Conservation (phyloP, 306 rosid genomes). For the Vigna radiata region DNA sequence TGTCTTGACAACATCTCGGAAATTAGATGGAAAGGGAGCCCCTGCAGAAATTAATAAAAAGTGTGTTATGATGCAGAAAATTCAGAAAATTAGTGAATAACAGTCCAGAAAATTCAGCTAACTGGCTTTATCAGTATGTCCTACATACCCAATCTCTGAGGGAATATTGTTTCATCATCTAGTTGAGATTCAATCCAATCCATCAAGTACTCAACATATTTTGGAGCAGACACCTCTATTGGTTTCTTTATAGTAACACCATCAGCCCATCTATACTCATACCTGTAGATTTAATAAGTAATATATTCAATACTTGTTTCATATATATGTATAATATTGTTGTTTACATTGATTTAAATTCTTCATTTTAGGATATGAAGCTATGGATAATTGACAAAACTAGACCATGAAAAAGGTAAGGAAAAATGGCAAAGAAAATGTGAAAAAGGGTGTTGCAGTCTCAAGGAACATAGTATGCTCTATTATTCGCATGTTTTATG, state of each 20-base stretch:
- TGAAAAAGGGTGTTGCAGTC: constrained; percentile 3
- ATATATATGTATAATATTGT: constrained; percentile 5
- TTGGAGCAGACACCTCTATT: constrained; percentile 93
- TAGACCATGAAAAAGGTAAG: background rate
- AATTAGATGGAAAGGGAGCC: constrained; percentile 77
- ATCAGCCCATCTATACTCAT: constrained; percentile 92
- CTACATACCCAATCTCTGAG: constrained; percentile 75
- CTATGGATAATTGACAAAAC: background rate
- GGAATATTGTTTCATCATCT: constrained; percentile 83
- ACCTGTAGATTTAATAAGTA: constrained; percentile 51
- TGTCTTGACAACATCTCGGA: constrained; percentile 81
- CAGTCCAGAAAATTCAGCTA: constrained; percentile 7
- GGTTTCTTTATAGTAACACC: constrained; percentile 81
- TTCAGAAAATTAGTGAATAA: background rate
- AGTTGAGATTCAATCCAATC: constrained; percentile 91
- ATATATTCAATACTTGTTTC: constrained; percentile 30
- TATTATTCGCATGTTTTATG: background rate
- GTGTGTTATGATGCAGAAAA: background rate
- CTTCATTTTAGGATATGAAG: constrained; percentile 1
- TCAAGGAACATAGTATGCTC: background rate
- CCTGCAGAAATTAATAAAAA: constrained; percentile 49
- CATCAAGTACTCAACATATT: constrained; percentile 86
- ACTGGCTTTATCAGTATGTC: constrained; percentile 7
- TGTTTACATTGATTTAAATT: constrained; percentile 24
- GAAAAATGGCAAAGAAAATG: constrained; percentile 24